Percentiles rank a stretch among this genome's conserved stretches.
Conservation (phyloP, 306 rosid species). For the Lathyrus aphaca region DNA sequence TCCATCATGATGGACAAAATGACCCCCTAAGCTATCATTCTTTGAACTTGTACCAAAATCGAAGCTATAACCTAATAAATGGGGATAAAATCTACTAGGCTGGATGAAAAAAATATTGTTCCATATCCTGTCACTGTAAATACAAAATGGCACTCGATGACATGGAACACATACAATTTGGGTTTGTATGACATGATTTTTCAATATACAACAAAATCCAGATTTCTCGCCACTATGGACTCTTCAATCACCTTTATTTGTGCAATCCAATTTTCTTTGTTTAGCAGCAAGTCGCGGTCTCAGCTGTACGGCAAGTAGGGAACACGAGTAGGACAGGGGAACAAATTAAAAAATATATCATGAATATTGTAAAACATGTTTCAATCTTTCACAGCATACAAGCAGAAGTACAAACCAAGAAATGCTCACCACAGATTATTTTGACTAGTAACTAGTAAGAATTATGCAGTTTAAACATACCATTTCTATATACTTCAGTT, state of each 20-base stretch:
- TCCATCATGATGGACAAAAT: constrained; percentile 2
- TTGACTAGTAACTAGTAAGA: constrained; percentile 27
- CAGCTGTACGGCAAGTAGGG: constrained; percentile 52
- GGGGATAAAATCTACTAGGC: constrained; percentile 3
- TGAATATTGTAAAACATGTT: constrained; percentile 2
- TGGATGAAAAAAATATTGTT: constrained; percentile 9
- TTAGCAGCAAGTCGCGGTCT: constrained; percentile 63
- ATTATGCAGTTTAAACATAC: constrained; percentile 44
- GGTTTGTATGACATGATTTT: constrained; percentile 44
- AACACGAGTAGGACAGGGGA: not conserved
- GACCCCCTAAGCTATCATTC: not conserved
- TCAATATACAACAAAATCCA: constrained; percentile 38
- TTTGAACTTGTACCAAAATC: constrained; percentile 12
- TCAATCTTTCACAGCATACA: constrained; percentile 3
- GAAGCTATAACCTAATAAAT: not conserved
- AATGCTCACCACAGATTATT: constrained; percentile 9
- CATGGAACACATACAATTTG: constrained; percentile 36
- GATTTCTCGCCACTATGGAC: constrained; percentile 42
- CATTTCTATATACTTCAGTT: constrained; percentile 80
- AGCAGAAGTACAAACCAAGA: constrained; percentile 22
- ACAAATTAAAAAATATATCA: constrained; percentile 6
- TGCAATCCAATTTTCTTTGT: constrained; percentile 46
- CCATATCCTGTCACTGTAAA: constrained; percentile 28
- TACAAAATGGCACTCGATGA: constrained; percentile 22
- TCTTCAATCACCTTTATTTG: constrained; percentile 40